Percentiles rank a stretch among this genome's conserved stretches.
Conservation (phyloP, 495 filamentous ascomycete genomes). For the Penicillium tannophilum region DNA sequence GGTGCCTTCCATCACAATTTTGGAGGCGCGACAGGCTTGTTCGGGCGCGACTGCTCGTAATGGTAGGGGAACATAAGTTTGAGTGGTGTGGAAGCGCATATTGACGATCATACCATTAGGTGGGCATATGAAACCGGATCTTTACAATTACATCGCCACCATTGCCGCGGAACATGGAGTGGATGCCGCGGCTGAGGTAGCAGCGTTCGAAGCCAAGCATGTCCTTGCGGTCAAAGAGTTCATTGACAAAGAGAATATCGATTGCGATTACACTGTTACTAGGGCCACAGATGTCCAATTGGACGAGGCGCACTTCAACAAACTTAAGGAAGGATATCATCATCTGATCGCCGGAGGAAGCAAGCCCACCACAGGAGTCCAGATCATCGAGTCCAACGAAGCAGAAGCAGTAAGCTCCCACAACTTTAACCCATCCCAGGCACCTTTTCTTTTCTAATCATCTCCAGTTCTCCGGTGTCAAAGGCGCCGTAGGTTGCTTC, state of each 20-base stretch:
- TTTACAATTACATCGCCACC: conserved; percentile 29
- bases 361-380: conserved; percentile 19
- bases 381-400: conserved; percentile 16
- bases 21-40: conserved; percentile 82
- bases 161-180: conserved; percentile 31
- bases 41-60: conserved; percentile 77
- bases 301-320: conserved; percentile 16
- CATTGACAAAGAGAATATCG: conserved; percentile 32
- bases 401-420: conserved; percentile 26
- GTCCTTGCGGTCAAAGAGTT: conserved; percentile 28
- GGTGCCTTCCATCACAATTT: conserved; percentile 59
- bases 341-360: conserved; percentile 22
- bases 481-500: conserved; percentile 47
- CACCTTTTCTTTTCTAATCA: not conserved
- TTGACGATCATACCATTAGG: conserved; percentile 13
- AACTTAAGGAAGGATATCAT: conserved; percentile 29
- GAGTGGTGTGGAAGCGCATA: not conserved
- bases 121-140: conserved; percentile 42
- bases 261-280: conserved; percentile 36
- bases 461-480: conserved; percentile 47
- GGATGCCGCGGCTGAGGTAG: conserved; percentile 37
- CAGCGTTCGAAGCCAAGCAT: conserved; percentile 35
- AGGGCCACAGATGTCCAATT: conserved; percentile 34
- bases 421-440: not conserved
- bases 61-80: conserved; percentile 22